Evolutionary conservation across 1,284 basidiomycete species (phyloP).

Genomic region (Mycena citricolor): DNA sequence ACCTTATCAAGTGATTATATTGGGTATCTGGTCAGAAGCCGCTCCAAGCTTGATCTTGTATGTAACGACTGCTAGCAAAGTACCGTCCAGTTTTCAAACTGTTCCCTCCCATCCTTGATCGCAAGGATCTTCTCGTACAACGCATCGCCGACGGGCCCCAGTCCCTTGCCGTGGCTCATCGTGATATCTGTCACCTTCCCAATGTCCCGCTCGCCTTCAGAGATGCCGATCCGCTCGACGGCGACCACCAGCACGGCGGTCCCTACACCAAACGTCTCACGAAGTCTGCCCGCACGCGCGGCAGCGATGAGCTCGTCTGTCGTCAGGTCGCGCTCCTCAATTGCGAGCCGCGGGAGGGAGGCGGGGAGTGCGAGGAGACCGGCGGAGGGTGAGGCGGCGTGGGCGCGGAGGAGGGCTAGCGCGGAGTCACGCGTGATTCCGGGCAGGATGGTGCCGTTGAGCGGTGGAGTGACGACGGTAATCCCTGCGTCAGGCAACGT

Average conservation of each 20-base stretch:
- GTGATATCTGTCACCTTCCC: slow-evolving; percentile 7
- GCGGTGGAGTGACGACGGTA: slow-evolving; percentile 70
- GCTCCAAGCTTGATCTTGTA: too few relatives aligned
- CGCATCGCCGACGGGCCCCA: slow-evolving; percentile 49
- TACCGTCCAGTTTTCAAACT: slow-evolving; percentile 43
- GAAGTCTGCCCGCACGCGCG: slow-evolving; percentile 48
- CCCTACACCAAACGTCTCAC: slow-evolving; percentile 75
- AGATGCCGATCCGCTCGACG: slow-evolving; percentile 54
- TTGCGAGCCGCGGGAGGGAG: slow-evolving; percentile 43
- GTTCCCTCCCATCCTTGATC: slow-evolving; percentile 63
- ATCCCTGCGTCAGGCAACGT: slow-evolving; percentile 43
- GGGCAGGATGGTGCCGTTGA: slow-evolving; percentile 75
- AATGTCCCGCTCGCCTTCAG: slow-evolving; percentile 35
- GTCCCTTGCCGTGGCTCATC: slow-evolving; percentile 7
- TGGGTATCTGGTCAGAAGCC: too few relatives aligned
- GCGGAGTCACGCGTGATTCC: slow-evolving; percentile 77
- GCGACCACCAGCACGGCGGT: slow-evolving; percentile 67
- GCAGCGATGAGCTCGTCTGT: slow-evolving; percentile 60
- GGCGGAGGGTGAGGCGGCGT: slow-evolving; percentile 31
- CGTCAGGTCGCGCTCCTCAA: slow-evolving; percentile 60
- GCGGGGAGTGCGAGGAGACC: slow-evolving; percentile 41
- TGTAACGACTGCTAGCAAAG: slow-evolving; percentile 20
- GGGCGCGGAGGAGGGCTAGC: slow-evolving; percentile 57
- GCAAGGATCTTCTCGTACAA: slow-evolving; percentile 56
- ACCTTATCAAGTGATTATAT: too few relatives aligned